phyloP scores from a whole-genome alignment of 2,329 filamentous ascomycete species.

The Claviceps sorghi region DNA sequence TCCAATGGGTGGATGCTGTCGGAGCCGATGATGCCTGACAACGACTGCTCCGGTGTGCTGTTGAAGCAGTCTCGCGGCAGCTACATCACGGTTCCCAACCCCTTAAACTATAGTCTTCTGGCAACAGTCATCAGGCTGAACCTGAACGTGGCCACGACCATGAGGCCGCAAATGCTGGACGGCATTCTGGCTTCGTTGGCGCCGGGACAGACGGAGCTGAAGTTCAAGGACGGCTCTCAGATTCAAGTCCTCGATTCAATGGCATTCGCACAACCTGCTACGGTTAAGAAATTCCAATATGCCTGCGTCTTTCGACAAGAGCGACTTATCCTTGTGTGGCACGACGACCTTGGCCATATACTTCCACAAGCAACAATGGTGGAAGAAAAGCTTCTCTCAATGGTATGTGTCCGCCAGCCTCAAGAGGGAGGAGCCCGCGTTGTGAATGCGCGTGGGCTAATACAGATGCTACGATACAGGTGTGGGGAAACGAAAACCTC shows the following conservation, averaged over 20 bases:
- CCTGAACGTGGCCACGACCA: slow-evolving; percentile 31
- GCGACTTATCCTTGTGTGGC: slow-evolving; percentile 27
- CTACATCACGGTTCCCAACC: slow-evolving; percentile 27
- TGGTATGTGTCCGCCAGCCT: slow-evolving; percentile 6
- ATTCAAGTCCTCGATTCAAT: slow-evolving; percentile 31
- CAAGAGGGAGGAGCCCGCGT: background rate
- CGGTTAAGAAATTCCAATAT: slow-evolving; percentile 28
- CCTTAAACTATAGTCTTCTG: slow-evolving; percentile 22
- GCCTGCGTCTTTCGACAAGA: slow-evolving; percentile 28
- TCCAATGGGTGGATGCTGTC: slow-evolving; percentile 17
- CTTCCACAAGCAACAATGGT: slow-evolving; percentile 21
- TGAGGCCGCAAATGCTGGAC: slow-evolving; percentile 31
- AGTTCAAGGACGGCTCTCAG: slow-evolving; percentile 26
- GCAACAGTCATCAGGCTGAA: slow-evolving; percentile 29
- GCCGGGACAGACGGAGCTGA: slow-evolving; percentile 26
- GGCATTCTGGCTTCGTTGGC: slow-evolving; percentile 27
- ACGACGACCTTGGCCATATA: slow-evolving; percentile 25
- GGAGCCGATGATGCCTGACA: slow-evolving; percentile 4
- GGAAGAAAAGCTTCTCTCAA: slow-evolving; percentile 19
- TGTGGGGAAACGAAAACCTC: slow-evolving; percentile 13
- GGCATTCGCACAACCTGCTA: slow-evolving; percentile 21
- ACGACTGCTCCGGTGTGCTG: slow-evolving; percentile 21
- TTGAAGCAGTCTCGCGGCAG: slow-evolving; percentile 23
- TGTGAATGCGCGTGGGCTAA: background rate
- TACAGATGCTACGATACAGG: slow-evolving; percentile 4